phyloP scores from a whole-genome alignment of 805 yeast genomes.

The Yarrowia bubula region DNA sequence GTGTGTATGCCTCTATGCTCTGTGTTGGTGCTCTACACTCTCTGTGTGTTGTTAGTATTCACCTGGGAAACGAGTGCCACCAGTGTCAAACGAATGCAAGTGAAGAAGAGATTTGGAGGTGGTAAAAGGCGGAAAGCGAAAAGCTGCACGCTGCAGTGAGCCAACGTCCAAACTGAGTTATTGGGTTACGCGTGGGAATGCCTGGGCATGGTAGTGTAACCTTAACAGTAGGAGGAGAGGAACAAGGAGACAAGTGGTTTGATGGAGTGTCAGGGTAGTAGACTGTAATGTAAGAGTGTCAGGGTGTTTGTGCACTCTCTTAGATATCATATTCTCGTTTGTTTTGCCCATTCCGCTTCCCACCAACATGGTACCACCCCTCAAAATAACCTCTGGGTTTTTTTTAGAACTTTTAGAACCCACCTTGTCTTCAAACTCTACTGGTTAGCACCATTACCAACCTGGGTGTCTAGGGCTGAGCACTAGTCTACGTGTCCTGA shows the following conservation, averaged over 20 bases:
- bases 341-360: too few relatives aligned
- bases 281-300: neutral
- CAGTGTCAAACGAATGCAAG: conserved; percentile 15
- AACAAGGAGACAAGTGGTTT: too few relatives aligned
- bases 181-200: conserved; percentile 26
- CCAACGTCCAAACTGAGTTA: neutral
- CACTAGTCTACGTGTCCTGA: neutral
- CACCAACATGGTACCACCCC: neutral
- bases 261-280: too few relatives aligned
- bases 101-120: conserved; percentile 11
- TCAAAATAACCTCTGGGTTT: neutral
- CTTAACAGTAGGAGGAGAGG: neutral
- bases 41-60: too few relatives aligned
- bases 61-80: conserved; percentile 21
- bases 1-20: neutral
- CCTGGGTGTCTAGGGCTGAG: neutral
- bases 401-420: conserved; percentile 14
- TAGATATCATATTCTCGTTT: too few relatives aligned
- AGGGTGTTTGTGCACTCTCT: too few relatives aligned
- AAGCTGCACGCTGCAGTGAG: conserved; percentile 6
- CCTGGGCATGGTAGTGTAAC: conserved; percentile 16
- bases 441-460: conserved; percentile 2
- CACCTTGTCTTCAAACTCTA: conserved; percentile 14
- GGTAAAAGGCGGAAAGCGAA: neutral
- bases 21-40: too few relatives aligned